A percentile compares a stretch with the other conserved stretches of the same genome.
Conservation (phyloP, 169 alveolate genomes). For the Plasmodium inui region DNA sequence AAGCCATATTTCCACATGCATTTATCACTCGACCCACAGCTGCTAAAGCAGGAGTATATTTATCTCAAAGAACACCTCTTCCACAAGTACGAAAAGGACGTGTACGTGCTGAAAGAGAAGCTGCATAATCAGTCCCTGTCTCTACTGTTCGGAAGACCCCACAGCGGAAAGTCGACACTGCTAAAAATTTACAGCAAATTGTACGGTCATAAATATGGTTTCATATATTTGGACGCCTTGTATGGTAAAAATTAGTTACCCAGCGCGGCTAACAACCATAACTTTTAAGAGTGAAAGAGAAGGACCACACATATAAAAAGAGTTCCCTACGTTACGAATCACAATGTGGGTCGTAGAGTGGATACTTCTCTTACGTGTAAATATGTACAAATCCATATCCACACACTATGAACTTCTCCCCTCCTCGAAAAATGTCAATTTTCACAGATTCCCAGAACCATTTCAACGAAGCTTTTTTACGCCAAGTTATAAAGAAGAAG, state of each 20-base stretch:
- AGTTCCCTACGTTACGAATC: not conserved
- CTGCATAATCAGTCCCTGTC: conserved; percentile 35
- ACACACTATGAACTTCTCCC: not conserved
- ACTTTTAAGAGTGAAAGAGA: not conserved
- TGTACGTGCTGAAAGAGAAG: conserved; percentile 59
- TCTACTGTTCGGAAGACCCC: conserved; percentile 20
- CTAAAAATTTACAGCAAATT: conserved; percentile 52
- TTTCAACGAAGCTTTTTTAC: conserved; percentile 33
- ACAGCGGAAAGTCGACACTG: conserved; percentile 55
- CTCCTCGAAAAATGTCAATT: not conserved
- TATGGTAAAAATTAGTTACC: conserved; percentile 32
- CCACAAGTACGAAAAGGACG: conserved; percentile 30
- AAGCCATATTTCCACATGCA: not conserved
- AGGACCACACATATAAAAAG: not conserved
- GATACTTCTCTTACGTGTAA: not conserved
- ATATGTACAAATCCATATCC: not conserved
- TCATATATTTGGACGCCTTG: conserved; percentile 57
- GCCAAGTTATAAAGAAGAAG: conserved; percentile 45
- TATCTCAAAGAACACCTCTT: conserved; percentile 30
- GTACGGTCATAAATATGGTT: conserved; percentile 15
- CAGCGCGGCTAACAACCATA: not conserved
- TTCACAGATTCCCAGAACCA: conserved; percentile 28
- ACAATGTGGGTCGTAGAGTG: not conserved
- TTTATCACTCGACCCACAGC: not conserved
- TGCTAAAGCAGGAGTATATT: conserved; percentile 18